phyloP scores from a whole-genome alignment of 2,329 filamentous ascomycete species.

The Monosporascus ibericus region DNA sequence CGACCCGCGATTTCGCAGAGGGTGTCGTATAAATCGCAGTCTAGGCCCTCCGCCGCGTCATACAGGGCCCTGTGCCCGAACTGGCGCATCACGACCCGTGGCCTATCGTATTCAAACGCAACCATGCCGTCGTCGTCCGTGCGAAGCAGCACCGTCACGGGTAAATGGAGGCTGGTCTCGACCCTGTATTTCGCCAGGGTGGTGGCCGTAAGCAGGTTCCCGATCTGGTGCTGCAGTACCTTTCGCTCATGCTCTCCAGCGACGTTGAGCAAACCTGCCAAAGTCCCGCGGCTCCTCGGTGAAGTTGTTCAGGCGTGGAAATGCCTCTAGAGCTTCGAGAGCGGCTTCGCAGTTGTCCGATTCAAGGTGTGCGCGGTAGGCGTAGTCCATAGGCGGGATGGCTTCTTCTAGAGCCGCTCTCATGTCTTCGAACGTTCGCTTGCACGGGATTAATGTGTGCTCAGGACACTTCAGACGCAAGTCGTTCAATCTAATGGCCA shows the following conservation, averaged over 20 bases:
- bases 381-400: background rate
- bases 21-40: background rate
- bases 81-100: constrained; percentile 1
- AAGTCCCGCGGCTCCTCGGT: constrained; percentile 4
- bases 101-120: constrained; percentile 1
- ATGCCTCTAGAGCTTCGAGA: constrained; percentile 2
- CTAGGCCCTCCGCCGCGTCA: constrained; percentile 3
- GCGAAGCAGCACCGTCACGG: constrained; percentile 3
- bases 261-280: background rate
- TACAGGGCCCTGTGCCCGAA: constrained; percentile 1
- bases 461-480: background rate
- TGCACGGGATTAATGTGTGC: background rate
- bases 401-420: background rate
- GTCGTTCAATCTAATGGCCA: background rate
- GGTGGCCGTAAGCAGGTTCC: constrained; percentile 6
- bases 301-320: constrained; percentile 8
- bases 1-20: background rate
- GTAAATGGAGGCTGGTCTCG: constrained; percentile 2
- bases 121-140: constrained; percentile 1
- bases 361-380: background rate
- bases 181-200: constrained; percentile 1
- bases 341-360: background rate
- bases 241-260: constrained; percentile 1
- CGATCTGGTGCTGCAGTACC: constrained; percentile 4
- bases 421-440: constrained; percentile 1